phyloP scores from a whole-genome alignment of 78 protist species.

The Emiliania huxleyi region DNA sequence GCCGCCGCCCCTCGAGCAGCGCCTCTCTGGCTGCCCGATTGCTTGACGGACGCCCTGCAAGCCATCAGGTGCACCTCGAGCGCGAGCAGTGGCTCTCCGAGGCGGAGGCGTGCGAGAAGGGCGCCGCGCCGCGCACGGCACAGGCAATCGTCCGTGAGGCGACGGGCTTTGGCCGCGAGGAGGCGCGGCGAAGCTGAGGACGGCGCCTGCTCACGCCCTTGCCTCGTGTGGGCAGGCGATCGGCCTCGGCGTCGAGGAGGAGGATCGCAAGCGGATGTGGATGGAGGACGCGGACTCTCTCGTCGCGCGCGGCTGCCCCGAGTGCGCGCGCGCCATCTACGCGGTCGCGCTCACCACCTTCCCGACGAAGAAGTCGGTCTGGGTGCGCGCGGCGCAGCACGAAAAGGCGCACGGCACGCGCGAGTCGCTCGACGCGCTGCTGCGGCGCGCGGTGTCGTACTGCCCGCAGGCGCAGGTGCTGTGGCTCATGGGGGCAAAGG shows the following conservation, averaged over 20 bases:
- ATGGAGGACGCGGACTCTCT: constrained; percentile 82
- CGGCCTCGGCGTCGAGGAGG: constrained; percentile 80
- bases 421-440: constrained; percentile 62
- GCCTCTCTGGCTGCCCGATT: too few relatives aligned
- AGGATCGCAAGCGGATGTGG: constrained; percentile 86
- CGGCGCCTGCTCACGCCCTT: too few relatives aligned
- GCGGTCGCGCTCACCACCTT: constrained; percentile 71
- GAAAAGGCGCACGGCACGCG: constrained; percentile 69
- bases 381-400: constrained; percentile 80
- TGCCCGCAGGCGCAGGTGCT: constrained; percentile 88
- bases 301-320: constrained; percentile 13
- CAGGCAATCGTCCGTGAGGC: constrained; percentile 30
- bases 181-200: too few relatives aligned
- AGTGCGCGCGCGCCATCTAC: constrained; percentile 79
- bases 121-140: background rate
- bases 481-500: constrained; percentile 95
- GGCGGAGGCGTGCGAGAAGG: constrained; percentile 76
- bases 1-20: constrained; percentile 70
- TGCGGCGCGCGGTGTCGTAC: constrained; percentile 71
- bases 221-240: constrained; percentile 55
- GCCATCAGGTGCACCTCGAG: constrained; percentile 52
- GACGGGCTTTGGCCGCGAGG: constrained; percentile 81
- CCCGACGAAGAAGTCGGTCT: constrained; percentile 78
- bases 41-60: too few relatives aligned
- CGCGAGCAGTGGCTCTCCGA: constrained; percentile 81